A percentile compares a stretch with the other conserved stretches of the same genome.
Evolutionary conservation across 345 rosid species (phyloP).

Genomic region (Ricinus communis): DNA sequence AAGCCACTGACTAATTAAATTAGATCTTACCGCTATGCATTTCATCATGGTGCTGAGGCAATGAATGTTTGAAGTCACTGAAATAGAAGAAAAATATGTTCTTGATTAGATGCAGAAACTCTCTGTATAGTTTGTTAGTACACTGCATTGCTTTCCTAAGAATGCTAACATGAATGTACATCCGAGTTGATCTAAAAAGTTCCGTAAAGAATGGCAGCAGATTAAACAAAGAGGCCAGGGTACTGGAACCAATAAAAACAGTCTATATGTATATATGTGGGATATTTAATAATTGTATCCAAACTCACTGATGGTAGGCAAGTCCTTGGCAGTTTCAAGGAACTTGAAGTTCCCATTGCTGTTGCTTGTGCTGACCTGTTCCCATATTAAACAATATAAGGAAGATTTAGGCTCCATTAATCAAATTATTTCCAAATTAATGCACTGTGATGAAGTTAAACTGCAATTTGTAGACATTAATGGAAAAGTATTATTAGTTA

Average conservation of each 20-base stretch:
- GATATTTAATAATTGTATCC: not conserved
- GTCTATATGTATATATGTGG: not conserved
- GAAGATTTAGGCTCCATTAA: conserved; percentile 3
- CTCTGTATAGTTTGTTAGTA: not conserved
- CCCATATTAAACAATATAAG: conserved; percentile 16
- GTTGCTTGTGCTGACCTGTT: conserved; percentile 49
- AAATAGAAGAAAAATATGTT: conserved; percentile 19
- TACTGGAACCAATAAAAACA: not conserved
- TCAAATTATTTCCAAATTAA: not conserved
- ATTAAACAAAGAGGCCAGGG: not conserved
- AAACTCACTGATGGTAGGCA: conserved; percentile 84
- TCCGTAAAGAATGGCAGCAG: not conserved
- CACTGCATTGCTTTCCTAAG: not conserved
- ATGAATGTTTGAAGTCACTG: conserved; percentile 79
- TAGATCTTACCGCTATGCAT: conserved; percentile 79
- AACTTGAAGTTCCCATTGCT: conserved; percentile 61
- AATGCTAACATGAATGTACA: not conserved
- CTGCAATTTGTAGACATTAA: not conserved
- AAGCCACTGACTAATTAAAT: not conserved
- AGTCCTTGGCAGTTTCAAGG: conserved; percentile 73
- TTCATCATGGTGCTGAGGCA: conserved; percentile 89
- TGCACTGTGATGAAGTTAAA: conserved; percentile 1
- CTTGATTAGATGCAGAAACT: conserved; percentile 25
- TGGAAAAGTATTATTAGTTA: not conserved
- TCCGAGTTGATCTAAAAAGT: not conserved